Evolutionary conservation across 23 red algal genomes (phyloP).

Genomic region (Gracilariopsis chorda): DNA sequence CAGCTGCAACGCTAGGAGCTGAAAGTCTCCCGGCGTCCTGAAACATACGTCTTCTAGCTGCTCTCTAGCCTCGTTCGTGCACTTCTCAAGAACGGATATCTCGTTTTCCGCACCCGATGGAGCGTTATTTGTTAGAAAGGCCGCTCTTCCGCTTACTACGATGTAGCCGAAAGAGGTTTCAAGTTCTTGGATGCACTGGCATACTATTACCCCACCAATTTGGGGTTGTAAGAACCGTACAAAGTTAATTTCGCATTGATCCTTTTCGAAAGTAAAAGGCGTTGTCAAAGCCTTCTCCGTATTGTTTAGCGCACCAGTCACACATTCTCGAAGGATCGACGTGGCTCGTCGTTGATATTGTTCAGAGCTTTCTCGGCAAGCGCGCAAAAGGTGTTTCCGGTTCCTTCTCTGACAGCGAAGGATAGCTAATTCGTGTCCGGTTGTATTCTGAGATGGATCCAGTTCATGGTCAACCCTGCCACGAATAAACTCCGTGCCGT

Average conservation of each 20-base stretch:
- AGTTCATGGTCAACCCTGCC: not conserved
- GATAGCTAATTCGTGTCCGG: not conserved
- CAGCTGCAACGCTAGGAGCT: slow-evolving; percentile 17
- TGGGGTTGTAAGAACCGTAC: not conserved
- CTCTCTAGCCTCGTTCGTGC: not conserved
- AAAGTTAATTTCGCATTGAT: not conserved
- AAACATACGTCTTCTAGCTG: slow-evolving; percentile 1
- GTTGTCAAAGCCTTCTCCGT: not conserved
- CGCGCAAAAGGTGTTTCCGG: not conserved
- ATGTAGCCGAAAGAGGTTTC: not conserved
- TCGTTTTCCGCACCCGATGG: not conserved
- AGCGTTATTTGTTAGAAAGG: not conserved
- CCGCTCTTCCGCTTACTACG: not conserved
- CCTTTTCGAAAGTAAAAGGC: not conserved
- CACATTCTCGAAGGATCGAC: not conserved
- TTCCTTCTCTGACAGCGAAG: not conserved
- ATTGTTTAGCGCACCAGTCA: not conserved
- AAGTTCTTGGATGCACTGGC: not conserved
- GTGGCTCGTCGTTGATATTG: not conserved
- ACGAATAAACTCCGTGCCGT: not conserved
- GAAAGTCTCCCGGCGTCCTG: slow-evolving; percentile 15
- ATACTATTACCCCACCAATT: slow-evolving; percentile 1
- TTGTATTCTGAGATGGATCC: not conserved
- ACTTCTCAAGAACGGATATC: not conserved
- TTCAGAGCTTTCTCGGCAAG: not conserved